Evolutionary conservation across 805 yeast genomes (phyloP), one percentile per base, ranked within the genome.

Genomic region (Pichia cephalocereana): DNA sequence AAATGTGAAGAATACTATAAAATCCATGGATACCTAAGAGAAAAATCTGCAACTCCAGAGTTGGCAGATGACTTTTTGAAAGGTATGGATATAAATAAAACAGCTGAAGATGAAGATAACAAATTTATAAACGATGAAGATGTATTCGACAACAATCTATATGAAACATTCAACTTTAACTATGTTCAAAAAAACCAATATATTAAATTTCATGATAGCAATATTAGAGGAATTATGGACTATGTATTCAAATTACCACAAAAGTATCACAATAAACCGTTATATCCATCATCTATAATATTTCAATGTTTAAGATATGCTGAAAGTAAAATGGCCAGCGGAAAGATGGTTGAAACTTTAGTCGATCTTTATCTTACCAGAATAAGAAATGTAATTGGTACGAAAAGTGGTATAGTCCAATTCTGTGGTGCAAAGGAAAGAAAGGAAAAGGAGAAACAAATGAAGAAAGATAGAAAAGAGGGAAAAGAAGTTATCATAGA

Each of bases 231-330:
- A 10, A 62, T 76, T 19, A 66, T 78, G 41, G 75, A 77, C 51
- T 76, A 70, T 52, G 66, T 76, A 19, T 75, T 76, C 49, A 56
- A 59, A 15, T 58, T 77, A 40, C 71, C 78, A 54, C 72, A 70
- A 26, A 64, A 65, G 37, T 61, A 68, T 38, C 79, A 74, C 48
- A 77, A 74, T 50, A 71, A 72, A 42, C 65, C 82, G 6, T 69
- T 74, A 32, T 66, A 79, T 26, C 88, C 91, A 0, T 89, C 93
- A 0, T 79, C 86, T 1, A 71, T 83, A 7, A 65, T 83, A 0
- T 85, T 74, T 55, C 91, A 84, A 61, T 74, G 85, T 58, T 62
- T 83, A n/a, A 67, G 91, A 54, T 85, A 80, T 57, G 79, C 88
- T 1, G 81, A 79, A 53, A 70, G 70, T 47, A 75, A 76, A 54